Evolutionary conservation across 139 green algal species (phyloP).

Genomic region (Yamagishiella unicocca): DNA sequence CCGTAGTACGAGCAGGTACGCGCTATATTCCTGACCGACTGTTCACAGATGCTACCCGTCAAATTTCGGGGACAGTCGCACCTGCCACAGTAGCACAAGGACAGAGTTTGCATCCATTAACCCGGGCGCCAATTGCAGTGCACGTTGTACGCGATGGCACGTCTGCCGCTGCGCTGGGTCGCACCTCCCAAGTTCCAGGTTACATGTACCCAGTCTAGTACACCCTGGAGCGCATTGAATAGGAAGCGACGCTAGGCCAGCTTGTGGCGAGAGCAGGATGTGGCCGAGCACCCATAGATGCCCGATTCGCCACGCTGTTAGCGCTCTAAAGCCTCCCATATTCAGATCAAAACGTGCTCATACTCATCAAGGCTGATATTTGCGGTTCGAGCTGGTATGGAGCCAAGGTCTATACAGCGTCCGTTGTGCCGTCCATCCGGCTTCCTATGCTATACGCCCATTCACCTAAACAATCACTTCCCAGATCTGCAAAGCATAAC

Average conservation of each 20-base stretch:
- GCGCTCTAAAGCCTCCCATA: background rate
- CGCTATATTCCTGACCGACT: background rate
- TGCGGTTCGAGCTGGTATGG: too few species aligned
- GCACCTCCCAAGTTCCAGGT: slow-evolving; percentile 26
- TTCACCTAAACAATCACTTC: too few species aligned
- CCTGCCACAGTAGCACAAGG: slow-evolving; percentile 35
- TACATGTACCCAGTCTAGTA: slow-evolving; percentile 3
- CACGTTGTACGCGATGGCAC: too few species aligned
- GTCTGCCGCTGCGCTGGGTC: too few species aligned
- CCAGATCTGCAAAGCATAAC: too few species aligned
- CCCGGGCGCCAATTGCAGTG: too few species aligned
- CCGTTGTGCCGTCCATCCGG: too few species aligned
- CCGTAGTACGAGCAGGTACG: slow-evolving; percentile 26
- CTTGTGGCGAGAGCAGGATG: background rate
- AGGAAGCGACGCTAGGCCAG: background rate
- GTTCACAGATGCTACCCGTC: slow-evolving; percentile 19
- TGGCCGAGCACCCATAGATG: background rate
- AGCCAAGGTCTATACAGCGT: too few species aligned
- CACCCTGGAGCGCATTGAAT: background rate
- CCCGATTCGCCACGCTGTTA: background rate
- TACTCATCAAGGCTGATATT: too few species aligned
- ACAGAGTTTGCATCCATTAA: too few species aligned
- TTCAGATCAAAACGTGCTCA: background rate
- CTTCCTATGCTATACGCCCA: too few species aligned
- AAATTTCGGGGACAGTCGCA: slow-evolving; percentile 55